Conservation (phyloP, 2,329 filamentous ascomycete species). For the Plectosphaerella sp. region DNA sequence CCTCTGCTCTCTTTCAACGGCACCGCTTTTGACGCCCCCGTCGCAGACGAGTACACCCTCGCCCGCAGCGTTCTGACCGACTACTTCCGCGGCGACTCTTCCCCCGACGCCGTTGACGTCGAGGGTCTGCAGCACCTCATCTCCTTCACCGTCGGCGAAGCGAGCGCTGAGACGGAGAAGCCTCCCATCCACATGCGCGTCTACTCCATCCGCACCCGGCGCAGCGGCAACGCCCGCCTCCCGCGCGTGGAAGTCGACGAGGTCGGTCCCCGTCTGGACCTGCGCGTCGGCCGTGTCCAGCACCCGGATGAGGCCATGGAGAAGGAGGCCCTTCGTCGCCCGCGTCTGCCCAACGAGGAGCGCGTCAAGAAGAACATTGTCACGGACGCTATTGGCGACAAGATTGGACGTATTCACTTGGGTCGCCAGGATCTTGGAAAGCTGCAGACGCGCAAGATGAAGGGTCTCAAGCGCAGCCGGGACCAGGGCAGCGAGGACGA, state of each 20-base stretch:
- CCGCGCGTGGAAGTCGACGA: slow-evolving; percentile 92
- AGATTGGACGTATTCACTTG: slow-evolving; percentile 88
- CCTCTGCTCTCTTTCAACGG: slow-evolving; percentile 91
- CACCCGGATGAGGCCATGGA: slow-evolving; percentile 73
- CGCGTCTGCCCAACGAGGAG: slow-evolving; percentile 66
- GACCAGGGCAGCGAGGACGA: slow-evolving; percentile 51
- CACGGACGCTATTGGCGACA: slow-evolving; percentile 89
- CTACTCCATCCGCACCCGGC: slow-evolving; percentile 83
- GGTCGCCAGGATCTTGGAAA: slow-evolving; percentile 83
- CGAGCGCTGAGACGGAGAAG: slow-evolving; percentile 34
- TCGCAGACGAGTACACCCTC: slow-evolving; percentile 73
- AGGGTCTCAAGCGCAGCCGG: slow-evolving; percentile 85
- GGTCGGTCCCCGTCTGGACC: slow-evolving; percentile 91
- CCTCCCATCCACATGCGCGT: slow-evolving; percentile 65
- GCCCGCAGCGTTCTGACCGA: slow-evolving; percentile 86
- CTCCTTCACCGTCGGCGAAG: slow-evolving; percentile 71
- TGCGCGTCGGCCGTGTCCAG: slow-evolving; percentile 74
- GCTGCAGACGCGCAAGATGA: slow-evolving; percentile 98
- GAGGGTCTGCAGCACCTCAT: slow-evolving; percentile 92
- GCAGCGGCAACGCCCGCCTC: slow-evolving; percentile 73
- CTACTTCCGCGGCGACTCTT: slow-evolving; percentile 79
- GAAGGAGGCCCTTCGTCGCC: slow-evolving; percentile 88
- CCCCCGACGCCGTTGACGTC: slow-evolving; percentile 80
- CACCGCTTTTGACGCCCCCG: slow-evolving; percentile 78
- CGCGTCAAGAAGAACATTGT: slow-evolving; percentile 94